Conservation (phyloP, 768 basidiomycete species). For the Tulasnella sp. region DNA sequence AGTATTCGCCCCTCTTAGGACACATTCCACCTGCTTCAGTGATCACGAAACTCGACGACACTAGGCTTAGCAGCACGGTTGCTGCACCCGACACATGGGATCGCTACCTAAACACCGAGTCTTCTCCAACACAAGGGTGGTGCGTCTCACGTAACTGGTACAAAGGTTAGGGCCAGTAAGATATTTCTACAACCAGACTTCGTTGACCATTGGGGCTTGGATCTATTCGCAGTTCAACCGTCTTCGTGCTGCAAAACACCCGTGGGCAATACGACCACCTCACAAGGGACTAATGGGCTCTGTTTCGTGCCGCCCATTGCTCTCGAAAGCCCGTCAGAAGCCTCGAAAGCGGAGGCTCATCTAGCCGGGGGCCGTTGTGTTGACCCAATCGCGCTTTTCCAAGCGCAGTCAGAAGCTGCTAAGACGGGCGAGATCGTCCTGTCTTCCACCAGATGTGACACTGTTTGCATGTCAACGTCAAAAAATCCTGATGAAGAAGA, state of each 20-base stretch:
- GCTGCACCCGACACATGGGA: constrained; percentile 35
- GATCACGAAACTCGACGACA: constrained; percentile 57
- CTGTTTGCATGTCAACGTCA: constrained; percentile 19
- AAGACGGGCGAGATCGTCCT: constrained; percentile 1
- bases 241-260: neutral
- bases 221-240: neutral
- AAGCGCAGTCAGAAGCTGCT: constrained; percentile 16
- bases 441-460: constrained; percentile 21
- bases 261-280: constrained; percentile 9
- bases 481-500: constrained; percentile 18
- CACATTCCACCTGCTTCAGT: constrained; percentile 48
- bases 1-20: constrained; percentile 52
- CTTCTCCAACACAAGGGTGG: constrained; percentile 39
- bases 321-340: constrained; percentile 12
- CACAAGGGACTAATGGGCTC: neutral
- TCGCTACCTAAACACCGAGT: constrained; percentile 28
- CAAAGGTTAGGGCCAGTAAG: constrained; percentile 22
- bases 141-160: constrained; percentile 34
- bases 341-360: neutral
- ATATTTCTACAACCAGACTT: neutral
- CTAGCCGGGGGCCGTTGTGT: constrained; percentile 35
- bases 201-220: neutral
- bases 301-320: constrained; percentile 18
- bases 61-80: constrained; percentile 27
- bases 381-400: constrained; percentile 46